Evolutionary conservation across 2,329 filamentous ascomycete species (phyloP).

Genomic region (Trichoderma simmonsii): DNA sequence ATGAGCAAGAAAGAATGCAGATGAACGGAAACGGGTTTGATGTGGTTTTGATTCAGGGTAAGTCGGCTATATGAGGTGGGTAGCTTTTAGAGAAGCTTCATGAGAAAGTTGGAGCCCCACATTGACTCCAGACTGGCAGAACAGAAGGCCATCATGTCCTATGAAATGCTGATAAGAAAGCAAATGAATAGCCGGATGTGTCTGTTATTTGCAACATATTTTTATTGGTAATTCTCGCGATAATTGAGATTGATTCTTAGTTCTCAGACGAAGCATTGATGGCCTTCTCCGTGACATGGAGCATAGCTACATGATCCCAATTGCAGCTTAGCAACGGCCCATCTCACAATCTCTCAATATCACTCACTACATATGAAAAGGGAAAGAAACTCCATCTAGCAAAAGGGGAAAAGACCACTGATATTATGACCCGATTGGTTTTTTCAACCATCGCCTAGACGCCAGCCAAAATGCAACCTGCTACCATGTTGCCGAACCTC

Average conservation of each 20-base stretch:
- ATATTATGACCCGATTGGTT: neutral
- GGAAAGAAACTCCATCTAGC: neutral
- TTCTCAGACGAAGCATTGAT: neutral
- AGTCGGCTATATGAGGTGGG: neutral
- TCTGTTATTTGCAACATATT: neutral
- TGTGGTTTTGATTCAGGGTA: neutral
- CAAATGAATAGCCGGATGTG: neutral
- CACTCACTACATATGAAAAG: neutral
- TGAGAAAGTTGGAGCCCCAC: neutral
- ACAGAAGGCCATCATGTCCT: neutral
- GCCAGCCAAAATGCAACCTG: constrained; percentile 1
- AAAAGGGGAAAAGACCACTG: neutral
- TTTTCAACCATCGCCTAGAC: neutral
- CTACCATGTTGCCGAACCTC: neutral
- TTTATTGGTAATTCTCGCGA: neutral
- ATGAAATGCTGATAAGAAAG: neutral
- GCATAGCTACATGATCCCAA: neutral
- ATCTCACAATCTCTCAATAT: neutral
- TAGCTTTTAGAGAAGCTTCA: neutral
- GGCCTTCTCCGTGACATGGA: neutral
- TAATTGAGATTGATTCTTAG: neutral
- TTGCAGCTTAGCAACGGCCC: neutral
- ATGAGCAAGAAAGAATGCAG: neutral
- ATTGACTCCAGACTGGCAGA: neutral
- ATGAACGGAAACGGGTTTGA: neutral